These are phyloP conservation scores for Leccinum sublutescens DNA, from an alignment of 768 basidiomycete species.

Conservation along the genomic window DNA sequence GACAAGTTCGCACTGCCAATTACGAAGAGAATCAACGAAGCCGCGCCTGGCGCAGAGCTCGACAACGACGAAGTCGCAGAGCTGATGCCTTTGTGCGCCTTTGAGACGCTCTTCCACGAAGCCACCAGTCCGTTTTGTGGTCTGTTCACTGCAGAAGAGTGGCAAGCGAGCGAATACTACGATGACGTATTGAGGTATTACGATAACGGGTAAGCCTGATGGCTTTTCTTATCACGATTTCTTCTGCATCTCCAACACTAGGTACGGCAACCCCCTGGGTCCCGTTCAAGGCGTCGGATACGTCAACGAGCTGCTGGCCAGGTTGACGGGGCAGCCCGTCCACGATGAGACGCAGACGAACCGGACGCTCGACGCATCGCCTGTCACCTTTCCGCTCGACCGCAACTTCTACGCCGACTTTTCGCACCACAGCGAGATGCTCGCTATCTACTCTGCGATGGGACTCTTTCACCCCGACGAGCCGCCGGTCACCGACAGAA, in stretches of 20 bases:
- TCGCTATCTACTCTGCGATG: constrained; percentile 67
- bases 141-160: constrained; percentile 64
- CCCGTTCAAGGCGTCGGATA: constrained; percentile 84
- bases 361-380: constrained; percentile 60
- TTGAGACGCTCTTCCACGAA: constrained; percentile 60
- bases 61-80: constrained; percentile 50
- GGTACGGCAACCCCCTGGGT: constrained; percentile 68
- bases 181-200: constrained; percentile 80
- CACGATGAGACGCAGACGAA: constrained; percentile 75
- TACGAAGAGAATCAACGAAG: constrained; percentile 54
- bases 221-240: background rate
- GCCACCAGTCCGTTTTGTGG: constrained; percentile 64
- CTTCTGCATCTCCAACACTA: constrained; percentile 24
- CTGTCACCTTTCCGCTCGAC: constrained; percentile 70
- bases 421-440: constrained; percentile 84
- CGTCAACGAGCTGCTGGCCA: constrained; percentile 81
- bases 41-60: constrained; percentile 63
- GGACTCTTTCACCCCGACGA: constrained; percentile 47
- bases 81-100: constrained; percentile 75
- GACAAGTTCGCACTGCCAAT: constrained; percentile 53
- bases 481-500: constrained; percentile 13
- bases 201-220: constrained; percentile 55
- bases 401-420: constrained; percentile 75
- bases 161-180: constrained; percentile 63
- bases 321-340: constrained; percentile 65